Evolutionary conservation across 2,329 filamentous ascomycete species (phyloP), one percentile per base, ranked within the genome.

Genomic region (Colletotrichum phormii): DNA sequence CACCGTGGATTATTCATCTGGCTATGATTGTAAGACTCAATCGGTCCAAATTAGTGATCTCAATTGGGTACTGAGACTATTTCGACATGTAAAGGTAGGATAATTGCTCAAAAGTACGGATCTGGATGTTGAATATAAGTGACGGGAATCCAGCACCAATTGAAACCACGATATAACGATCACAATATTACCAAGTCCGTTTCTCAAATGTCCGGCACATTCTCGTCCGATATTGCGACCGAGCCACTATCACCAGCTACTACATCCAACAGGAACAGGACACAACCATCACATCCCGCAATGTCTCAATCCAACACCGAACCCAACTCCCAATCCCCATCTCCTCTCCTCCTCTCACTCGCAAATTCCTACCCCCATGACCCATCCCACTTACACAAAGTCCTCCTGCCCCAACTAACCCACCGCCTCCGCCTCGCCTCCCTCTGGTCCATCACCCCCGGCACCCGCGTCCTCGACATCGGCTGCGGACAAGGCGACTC

Each of bases 401-500:
- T 74, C 42, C 33, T 74, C 68, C n/a, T 67, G 35, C 72, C 72
- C 11, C 72, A 74, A 51, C 33, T 74, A 31, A 31, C 53, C 26
- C 72, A 74, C 68, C 72, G 72, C 22, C 67, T 74, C 58, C 68
- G 67, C 63, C 72, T 74, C 24, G 9, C 61, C 31, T 15, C 58
- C n/a, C 49, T 68, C 33, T 74, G 72, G 72, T 72, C 68, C 72
- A 67, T 74, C 46, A 22, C 62, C 24, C 68, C 72, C 24, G 60
- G 61, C 18, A 60, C 33, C 22, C 60, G 35, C 13, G 58, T 75
- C 26, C 73, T 75, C 46, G 73, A 75, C 67, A 67, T 74, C 58
- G 73, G 73, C 57, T 75, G 73, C 71, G 73, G 73, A 11, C 73
- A 74, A 33, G 72, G 72, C 53, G 72, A 74, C 63, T 74, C 72